Conservation (phyloP, 2,329 filamentous ascomycete species). For the Phialocephala subalpina region DNA sequence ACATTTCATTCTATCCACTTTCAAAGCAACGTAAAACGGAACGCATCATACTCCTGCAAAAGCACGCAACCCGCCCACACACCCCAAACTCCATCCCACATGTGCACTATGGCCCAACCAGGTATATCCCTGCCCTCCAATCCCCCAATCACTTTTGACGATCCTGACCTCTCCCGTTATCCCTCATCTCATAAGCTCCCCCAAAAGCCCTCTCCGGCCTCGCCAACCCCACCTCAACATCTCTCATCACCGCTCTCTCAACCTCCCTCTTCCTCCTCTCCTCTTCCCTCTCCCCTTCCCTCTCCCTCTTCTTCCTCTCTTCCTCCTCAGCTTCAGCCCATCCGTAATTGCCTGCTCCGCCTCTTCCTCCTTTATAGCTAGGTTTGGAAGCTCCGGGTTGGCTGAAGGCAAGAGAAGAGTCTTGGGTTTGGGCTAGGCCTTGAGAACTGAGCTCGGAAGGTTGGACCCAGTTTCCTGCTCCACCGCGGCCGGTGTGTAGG, state of each 20-base stretch:
- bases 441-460: slow-evolving; percentile 31
- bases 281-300: slow-evolving; percentile 45
- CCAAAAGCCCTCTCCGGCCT: slow-evolving; percentile 55
- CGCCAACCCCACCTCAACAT: slow-evolving; percentile 57
- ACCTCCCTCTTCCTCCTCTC: slow-evolving; percentile 48
- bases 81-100: neutral
- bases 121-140: neutral
- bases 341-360: slow-evolving; percentile 65
- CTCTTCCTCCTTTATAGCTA: slow-evolving; percentile 51
- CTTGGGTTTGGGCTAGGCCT: slow-evolving; percentile 30
- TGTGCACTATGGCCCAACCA: neutral
- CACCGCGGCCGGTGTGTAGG: slow-evolving; percentile 61
- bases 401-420: neutral
- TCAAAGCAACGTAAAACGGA: neutral
- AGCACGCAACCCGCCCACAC: neutral
- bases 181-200: slow-evolving; percentile 26
- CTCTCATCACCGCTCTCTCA: slow-evolving; percentile 52
- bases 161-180: slow-evolving; percentile 8
- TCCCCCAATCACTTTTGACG: neutral
- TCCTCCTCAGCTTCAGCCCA: slow-evolving; percentile 37
- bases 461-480: slow-evolving; percentile 66
- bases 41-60: neutral
- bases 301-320: slow-evolving; percentile 38
- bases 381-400: slow-evolving; percentile 21
- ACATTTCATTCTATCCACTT: neutral